Base-by-base conservation (phyloP, 1,284 basidiomycete species). In the Malassezia dermatis region DNA sequence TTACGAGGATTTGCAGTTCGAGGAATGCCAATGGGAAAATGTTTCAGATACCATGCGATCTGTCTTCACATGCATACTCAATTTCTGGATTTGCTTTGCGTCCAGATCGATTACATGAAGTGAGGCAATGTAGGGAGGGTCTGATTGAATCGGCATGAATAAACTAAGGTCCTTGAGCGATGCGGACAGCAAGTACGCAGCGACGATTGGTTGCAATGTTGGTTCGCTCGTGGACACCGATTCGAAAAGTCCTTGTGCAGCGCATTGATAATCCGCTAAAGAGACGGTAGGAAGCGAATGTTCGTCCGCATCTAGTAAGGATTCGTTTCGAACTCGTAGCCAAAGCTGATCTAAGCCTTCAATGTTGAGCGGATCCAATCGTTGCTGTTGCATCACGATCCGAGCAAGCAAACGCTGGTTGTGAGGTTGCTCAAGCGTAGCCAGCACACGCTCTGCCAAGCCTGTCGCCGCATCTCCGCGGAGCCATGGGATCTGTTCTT, bases 111-210 rank as follows among this genome's bases (percentile, higher is more conserved):
- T 48, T 6, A 50, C 21, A 1, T n/a, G 28, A 8, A 50, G 15
- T 4, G 41, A 5, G 24, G n/a, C 13, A 4, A 26, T 24, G 10
- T 8, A 2, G 7, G 13, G 12, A 11, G 17, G 3, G 6, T 41
- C 24, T 13, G 48, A 23, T n/a, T 37, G n/a, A 4, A 51, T 8
- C 1, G 30, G 24, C 8, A 56, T 7, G 19, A 56, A 46, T 17
- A 51, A 17, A 24, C 47, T 56, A 2, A 43, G 40, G 26, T 56
- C 54, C 47, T 56, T 56, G 1, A 56, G 12, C 11, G 54, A 46
- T 1, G 54, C 54, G 7, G 48, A 34, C 1, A 56, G 21, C 34
- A 51, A 11, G 24, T 56, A 39, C 5, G 43, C 31, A 11, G 26
- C 39, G 7, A 51, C 17, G 28, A 51, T n/a, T 17, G 21, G 17